Base-by-base conservation (phyloP, 1,139 yeast genomes). In the Meyerozyma carpophila region DNA sequence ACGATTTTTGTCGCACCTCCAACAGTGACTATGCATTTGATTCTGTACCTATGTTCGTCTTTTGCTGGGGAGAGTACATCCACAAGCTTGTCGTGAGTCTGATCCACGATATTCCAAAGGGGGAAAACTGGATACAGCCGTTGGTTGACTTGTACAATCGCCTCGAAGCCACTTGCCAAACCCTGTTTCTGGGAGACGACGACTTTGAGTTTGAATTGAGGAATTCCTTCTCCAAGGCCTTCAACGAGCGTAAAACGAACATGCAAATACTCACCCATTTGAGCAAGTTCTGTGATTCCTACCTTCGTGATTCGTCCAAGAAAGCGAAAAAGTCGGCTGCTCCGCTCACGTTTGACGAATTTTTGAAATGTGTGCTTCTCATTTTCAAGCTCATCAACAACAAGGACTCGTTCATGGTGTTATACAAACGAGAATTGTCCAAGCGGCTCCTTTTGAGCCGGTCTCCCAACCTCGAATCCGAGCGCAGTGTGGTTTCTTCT, bases 401-500 rank as follows among this genome's bases (percentile, higher is more conserved):
- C 49, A 71, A 71, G 47, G 54, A 51, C 34, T 69, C 63, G 27
- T 69, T 72, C 46, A 50, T 70, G 3, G 41, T 50, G 2, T 49
- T 55, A 2, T 72, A 67, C 49, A 68, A 66, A 44, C 58, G 58
- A 39, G 75, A 71, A 37, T 53, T 71, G 20, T 68, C 76, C 3
- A 61, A 61, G 44, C 52, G 78, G 43, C 55, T 72, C 32, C 55
- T 72, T 29, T 45, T 68, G 24, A 57, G 59, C 32, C 61, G 56
- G 40, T 53, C 54, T 9, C 44, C 61, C 10, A 51, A 57, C 39
- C 45, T 59, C 10, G 49, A 41, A 0, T 48, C 51, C 4, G 77
- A 72, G 43, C 50, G 51, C 38, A 50, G 47, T 16, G 46, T 72
- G 28, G 65, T 62, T 1, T 59, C 59, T 8, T 47, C 54, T 5